Conservation (phyloP, 2,329 filamentous ascomycete genomes). For the Alternaria gansuensis region DNA sequence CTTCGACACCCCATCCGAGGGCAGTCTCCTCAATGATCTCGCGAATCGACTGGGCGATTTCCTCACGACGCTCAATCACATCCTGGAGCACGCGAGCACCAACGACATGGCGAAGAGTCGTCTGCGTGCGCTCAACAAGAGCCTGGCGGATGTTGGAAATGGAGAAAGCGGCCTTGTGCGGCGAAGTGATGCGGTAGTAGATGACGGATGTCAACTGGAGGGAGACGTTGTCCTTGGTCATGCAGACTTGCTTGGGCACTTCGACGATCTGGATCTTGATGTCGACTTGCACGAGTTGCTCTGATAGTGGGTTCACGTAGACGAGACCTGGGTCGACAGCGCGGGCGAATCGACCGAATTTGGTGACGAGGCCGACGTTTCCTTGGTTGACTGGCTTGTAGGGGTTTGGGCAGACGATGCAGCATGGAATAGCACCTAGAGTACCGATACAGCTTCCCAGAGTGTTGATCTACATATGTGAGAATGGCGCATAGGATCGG, state of each 20-base stretch:
- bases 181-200: constrained; percentile 96
- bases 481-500: constrained; percentile 10
- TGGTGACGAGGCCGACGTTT: constrained; percentile 93
- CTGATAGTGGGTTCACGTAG: constrained; percentile 95
- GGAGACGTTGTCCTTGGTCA: constrained; percentile 99
- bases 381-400: constrained; percentile 93
- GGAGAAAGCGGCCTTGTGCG: constrained; percentile 96
- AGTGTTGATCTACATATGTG: constrained; percentile 66
- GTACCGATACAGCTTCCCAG: constrained; percentile 80
- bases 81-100: constrained; percentile 95
- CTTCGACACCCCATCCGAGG: constrained; percentile 90
- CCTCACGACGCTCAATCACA: constrained; percentile 97
- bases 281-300: constrained; percentile 89
- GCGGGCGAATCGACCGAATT: constrained; percentile 93
- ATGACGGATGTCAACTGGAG: constrained; percentile 94
- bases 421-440: constrained; percentile 88
- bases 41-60: constrained; percentile 91
- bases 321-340: constrained; percentile 96
- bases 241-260: constrained; percentile 95
- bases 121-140: constrained; percentile 97
- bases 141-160: constrained; percentile 94
- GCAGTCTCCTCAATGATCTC: constrained; percentile 98
- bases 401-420: constrained; percentile 90
- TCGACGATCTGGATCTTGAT: constrained; percentile 99
- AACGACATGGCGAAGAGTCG: constrained; percentile 94